Evolutionary conservation across 164 flowering plant genomes (phyloP).

Genomic region (Vitis vinifera): DNA sequence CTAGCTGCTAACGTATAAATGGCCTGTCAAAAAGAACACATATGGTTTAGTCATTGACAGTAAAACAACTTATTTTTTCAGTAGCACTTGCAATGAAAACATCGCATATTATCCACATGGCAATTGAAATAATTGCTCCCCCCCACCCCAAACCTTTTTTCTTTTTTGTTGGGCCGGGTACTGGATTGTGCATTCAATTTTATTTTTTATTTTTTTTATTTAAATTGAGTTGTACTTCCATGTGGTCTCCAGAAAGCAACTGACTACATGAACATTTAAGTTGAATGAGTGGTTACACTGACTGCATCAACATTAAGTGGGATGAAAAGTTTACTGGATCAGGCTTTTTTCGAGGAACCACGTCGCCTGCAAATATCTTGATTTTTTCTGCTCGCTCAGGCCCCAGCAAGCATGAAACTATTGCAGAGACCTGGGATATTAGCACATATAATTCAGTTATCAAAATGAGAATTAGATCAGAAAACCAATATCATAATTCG

Average conservation of each 20-base stretch:
- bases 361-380: constrained; percentile 90
- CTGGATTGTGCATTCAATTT: no score
- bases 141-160: no score
- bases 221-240: no score
- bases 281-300: no score
- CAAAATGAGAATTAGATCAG: background rate
- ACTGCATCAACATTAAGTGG: constrained; percentile 1
- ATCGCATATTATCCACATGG: no score
- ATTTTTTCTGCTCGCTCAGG: constrained; percentile 84
- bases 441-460: background rate
- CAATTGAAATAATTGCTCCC: no score
- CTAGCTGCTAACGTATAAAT: constrained; percentile 80
- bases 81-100: no score
- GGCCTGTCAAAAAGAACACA: constrained; percentile 53
- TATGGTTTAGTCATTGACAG: background rate
- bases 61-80: background rate
- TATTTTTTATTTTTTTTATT: no score
- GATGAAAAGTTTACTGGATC: constrained; percentile 64
- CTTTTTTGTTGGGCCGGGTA: no score
- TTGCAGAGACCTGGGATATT: constrained; percentile 79
- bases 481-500: background rate
- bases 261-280: no score
- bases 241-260: no score
- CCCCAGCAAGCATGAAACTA: constrained; percentile 87
- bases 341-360: constrained; percentile 92